Evolutionary conservation across 257 asterid species (phyloP), one percentile per base, ranked within the genome.

Genomic region (Scutellaria baicalensis): DNA sequence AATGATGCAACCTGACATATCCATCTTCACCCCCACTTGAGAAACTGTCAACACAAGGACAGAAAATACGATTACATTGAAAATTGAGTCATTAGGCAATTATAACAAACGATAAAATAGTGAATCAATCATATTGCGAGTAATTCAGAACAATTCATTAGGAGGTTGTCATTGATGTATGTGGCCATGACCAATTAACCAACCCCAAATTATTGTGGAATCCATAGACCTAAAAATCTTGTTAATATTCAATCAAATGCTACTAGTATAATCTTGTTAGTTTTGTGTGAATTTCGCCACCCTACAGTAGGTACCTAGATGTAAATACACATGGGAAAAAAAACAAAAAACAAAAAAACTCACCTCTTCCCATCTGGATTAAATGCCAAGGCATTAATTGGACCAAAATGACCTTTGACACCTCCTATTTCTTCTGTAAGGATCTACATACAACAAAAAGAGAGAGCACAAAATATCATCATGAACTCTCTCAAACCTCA

Each of bases 1-100:
- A 84, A 69, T 93, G 96, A 76, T 93, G 97, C 66, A 93, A 72
- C 73, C 98, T 75, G 58, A 93, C 98, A 17, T 86, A 90, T 35
- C 98, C 98, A 71, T 93, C 98, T 82, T 93, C 98, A 27, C 97
- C 97, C 38, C 97, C 98, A 48, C 97, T 90, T 4, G 98, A 79
- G 66, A 93, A 93, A 72, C 98, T 89, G 77, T 40, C 10, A 13
- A 55, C 23, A 51, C 2, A 1, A 49, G 0, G 31, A 18, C 47
- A 52, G 4, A 58, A 73, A 6, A 38, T 6, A 14, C 35, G 31
- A 50, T 69, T 51, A 64, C 39, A 20, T 50, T 12, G 20, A 69
- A 57, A 27, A 36, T 56, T 8, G 4, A 27, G 33, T 0, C 31
- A 23, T 23, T 23, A 23, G 31, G 31, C 31, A 23, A 23, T 23